Evolutionary conservation across 2,329 filamentous ascomycete genomes (phyloP).

Genomic region (Malbranchea zuffiana): DNA sequence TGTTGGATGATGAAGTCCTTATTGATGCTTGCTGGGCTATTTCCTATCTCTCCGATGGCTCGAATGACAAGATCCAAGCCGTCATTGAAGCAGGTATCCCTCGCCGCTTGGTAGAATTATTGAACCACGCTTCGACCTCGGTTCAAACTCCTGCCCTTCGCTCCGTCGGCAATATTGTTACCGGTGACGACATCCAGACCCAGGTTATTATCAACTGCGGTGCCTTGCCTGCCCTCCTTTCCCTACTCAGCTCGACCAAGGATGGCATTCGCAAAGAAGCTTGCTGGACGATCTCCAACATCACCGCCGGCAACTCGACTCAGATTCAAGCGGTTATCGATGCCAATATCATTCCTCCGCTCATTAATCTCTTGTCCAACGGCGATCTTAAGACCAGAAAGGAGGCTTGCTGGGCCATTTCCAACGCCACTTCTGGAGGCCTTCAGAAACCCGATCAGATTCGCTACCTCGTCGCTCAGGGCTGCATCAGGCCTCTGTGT

Average conservation of each 20-base stretch:
- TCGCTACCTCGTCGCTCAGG: constrained; percentile 81
- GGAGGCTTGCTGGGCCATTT: constrained; percentile 99
- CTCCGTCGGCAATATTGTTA: constrained; percentile 97
- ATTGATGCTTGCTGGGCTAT: constrained; percentile 99
- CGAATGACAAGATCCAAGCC: constrained; percentile 98
- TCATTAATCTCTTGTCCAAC: constrained; percentile 92
- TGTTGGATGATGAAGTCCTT: constrained; percentile 91
- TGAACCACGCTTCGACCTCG: constrained; percentile 96
- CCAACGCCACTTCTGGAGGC: constrained; percentile 92
- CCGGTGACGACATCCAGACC: constrained; percentile 95
- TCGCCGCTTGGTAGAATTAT: constrained; percentile 85
- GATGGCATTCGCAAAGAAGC: constrained; percentile 98
- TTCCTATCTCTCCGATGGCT: constrained; percentile 93
- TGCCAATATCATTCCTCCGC: constrained; percentile 87
- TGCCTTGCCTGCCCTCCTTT: constrained; percentile 80
- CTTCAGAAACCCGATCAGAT: constrained; percentile 99
- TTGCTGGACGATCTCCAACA: constrained; percentile 99
- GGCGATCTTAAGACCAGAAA: constrained; percentile 98
- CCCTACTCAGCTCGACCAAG: constrained; percentile 90
- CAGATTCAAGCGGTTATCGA: constrained; percentile 97
- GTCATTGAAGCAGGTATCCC: constrained; percentile 98
- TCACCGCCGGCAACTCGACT: constrained; percentile 93
- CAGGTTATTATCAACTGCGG: constrained; percentile 99
- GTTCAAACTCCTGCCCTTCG: constrained; percentile 95
- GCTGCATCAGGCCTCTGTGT: constrained; percentile 94